These are phyloP conservation scores for Naganishia sp. DNA, from an alignment of 1,284 basidiomycete species.

Conservation along the genomic window DNA sequence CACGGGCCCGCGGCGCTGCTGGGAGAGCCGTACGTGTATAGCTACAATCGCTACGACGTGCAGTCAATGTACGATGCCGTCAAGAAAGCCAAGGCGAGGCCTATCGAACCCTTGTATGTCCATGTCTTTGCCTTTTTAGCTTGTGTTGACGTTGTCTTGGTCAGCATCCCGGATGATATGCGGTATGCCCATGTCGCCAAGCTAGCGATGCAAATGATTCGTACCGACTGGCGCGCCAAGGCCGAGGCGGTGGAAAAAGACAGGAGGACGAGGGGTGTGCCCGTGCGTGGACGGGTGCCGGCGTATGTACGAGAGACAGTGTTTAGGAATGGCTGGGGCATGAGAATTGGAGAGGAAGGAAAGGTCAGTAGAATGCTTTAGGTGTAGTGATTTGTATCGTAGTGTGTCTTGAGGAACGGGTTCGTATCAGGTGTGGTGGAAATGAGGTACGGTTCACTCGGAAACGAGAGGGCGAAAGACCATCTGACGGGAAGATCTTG, in stretches of 20 bases:
- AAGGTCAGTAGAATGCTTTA: background rate
- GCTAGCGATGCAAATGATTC: constrained; percentile 1
- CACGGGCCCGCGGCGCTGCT: constrained; percentile 3
- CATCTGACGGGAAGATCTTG: too few species aligned
- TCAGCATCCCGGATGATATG: constrained; percentile 21
- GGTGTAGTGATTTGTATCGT: background rate
- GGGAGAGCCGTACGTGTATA: constrained; percentile 21
- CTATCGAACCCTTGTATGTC: constrained; percentile 12
- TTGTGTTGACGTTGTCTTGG: background rate
- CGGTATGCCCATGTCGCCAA: constrained; percentile 7
- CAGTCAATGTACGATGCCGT: constrained; percentile 12
- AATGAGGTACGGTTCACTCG: too few species aligned
- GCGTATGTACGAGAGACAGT: constrained; percentile 3
- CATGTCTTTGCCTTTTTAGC: background rate
- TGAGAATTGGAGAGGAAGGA: constrained; percentile 6
- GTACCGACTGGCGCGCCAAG: constrained; percentile 3
- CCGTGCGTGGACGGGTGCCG: background rate
- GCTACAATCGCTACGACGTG: constrained; percentile 9
- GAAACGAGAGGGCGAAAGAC: too few species aligned
- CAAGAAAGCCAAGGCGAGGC: constrained; percentile 9
- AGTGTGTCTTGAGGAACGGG: too few species aligned
- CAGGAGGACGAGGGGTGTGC: background rate
- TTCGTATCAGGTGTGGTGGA: too few species aligned
- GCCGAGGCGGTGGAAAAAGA: background rate
- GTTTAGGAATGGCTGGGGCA: constrained; percentile 9